Conservation (phyloP, 2,329 filamentous ascomycete genomes). For the Podosphaera aphanis region DNA sequence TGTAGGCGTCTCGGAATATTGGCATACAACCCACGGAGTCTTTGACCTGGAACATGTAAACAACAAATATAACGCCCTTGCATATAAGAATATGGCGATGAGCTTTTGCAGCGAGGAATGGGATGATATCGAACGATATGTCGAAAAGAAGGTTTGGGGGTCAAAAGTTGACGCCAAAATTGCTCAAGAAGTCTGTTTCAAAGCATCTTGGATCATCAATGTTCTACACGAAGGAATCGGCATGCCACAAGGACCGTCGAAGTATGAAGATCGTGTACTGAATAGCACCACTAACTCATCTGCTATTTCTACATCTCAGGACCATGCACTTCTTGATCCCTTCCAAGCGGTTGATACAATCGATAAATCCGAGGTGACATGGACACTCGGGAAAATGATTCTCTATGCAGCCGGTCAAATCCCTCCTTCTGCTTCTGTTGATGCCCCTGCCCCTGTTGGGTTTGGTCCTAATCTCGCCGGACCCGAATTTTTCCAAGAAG, state of each 20-base stretch:
- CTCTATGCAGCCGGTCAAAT: conserved; percentile 83
- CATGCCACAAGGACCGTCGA: conserved; percentile 63
- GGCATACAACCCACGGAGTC: conserved; percentile 92
- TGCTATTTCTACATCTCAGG: conserved; percentile 33
- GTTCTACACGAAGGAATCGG: conserved; percentile 91
- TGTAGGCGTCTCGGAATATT: conserved; percentile 92
- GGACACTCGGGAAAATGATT: conserved; percentile 92
- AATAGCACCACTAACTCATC: conserved; percentile 54
- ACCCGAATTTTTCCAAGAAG: conserved; percentile 54
- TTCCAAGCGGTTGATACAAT: conserved; percentile 92
- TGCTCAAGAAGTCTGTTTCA: conserved; percentile 82
- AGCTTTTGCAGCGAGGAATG: conserved; percentile 73
- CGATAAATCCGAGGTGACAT: conserved; percentile 75
- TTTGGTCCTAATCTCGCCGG: conserved; percentile 59
- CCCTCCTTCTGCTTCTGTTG: conserved; percentile 30
- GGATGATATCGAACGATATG: conserved; percentile 44
- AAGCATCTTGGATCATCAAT: conserved; percentile 93
- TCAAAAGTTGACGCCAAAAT: conserved; percentile 50
- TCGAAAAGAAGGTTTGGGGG: conserved; percentile 46
- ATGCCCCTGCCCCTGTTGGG: conserved; percentile 44
- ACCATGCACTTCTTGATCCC: conserved; percentile 54
- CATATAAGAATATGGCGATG: conserved; percentile 65
- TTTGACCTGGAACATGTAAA: conserved; percentile 56
- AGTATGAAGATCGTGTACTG: conserved; percentile 21
- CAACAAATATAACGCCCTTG: conserved; percentile 69